Evolutionary conservation across 768 basidiomycete species (phyloP).

Genomic region (Naganishia antarctica): DNA sequence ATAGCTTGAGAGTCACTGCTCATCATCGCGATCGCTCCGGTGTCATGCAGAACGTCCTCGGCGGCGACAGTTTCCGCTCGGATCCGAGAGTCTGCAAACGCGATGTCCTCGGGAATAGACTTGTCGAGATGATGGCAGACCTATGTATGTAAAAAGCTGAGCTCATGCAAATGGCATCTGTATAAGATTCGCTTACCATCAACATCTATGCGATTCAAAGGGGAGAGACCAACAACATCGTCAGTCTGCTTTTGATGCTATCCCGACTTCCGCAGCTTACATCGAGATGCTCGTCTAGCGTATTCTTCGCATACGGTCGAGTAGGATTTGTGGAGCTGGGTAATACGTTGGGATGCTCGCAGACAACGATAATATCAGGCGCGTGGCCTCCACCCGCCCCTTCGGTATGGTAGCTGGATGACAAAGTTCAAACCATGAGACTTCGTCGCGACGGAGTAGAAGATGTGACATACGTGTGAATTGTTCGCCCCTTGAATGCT

Average conservation of each 20-base stretch:
- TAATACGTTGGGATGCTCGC: constrained; percentile 78
- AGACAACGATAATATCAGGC: constrained; percentile 97
- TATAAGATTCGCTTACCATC: constrained; percentile 89
- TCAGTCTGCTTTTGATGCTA: constrained; percentile 1
- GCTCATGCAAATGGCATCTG: constrained; percentile 57
- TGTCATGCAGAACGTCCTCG: constrained; percentile 89
- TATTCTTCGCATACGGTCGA: constrained; percentile 82
- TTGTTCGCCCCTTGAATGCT: constrained; percentile 83
- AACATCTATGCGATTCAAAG: constrained; percentile 66
- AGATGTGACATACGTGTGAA: constrained; percentile 61
- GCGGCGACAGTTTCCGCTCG: constrained; percentile 95
- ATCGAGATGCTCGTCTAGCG: constrained; percentile 93
- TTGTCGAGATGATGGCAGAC: constrained; percentile 88
- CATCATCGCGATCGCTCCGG: constrained; percentile 93
- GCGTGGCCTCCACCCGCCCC: constrained; percentile 96
- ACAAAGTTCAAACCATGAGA: background rate
- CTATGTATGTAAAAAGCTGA: constrained; percentile 67
- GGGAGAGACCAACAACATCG: too few relatives aligned
- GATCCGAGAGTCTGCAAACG: constrained; percentile 95
- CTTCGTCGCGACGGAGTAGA: background rate
- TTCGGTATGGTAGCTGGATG: constrained; percentile 73
- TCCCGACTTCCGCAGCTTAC: constrained; percentile 53
- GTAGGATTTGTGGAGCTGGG: constrained; percentile 98
- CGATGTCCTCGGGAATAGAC: constrained; percentile 84
- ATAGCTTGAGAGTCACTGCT: constrained; percentile 96